phyloP scores from a whole-genome alignment of 495 filamentous ascomycete genomes.

The Neurospora tetraspora region DNA sequence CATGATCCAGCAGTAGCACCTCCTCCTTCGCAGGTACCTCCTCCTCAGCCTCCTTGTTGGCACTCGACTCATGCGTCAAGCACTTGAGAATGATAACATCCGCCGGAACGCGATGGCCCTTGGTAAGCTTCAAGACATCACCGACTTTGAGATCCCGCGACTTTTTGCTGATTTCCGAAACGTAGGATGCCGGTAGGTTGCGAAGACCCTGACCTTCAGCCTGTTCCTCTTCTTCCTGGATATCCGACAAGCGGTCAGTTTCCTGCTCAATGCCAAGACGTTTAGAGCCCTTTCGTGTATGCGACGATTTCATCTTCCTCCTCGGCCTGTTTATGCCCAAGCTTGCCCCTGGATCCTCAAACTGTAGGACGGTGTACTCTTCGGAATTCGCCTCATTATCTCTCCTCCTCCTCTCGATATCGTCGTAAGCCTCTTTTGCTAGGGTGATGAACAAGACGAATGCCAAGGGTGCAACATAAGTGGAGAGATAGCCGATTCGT shows the following conservation, averaged over 20 bases:
- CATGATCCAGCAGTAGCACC: slow-evolving; percentile 32
- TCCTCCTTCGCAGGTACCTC: slow-evolving; percentile 18
- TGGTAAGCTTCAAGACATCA: slow-evolving; percentile 82
- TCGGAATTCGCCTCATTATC: slow-evolving; percentile 95
- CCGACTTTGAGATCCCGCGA: slow-evolving; percentile 90
- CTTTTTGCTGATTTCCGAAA: slow-evolving; percentile 60
- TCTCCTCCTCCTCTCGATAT: slow-evolving; percentile 72
- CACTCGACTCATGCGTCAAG: slow-evolving; percentile 49
- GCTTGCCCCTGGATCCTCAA: slow-evolving; percentile 39
- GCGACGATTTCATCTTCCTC: slow-evolving; percentile 28
- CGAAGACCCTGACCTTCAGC: slow-evolving; percentile 30
- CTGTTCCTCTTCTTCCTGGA: slow-evolving; percentile 45
- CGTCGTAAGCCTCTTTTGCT: slow-evolving; percentile 93
- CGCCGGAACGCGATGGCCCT: slow-evolving; percentile 85
- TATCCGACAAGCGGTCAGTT: slow-evolving; percentile 37
- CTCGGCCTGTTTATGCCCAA: slow-evolving; percentile 16
- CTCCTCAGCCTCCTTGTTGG: slow-evolving; percentile 16
- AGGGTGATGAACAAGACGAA: slow-evolving; percentile 88
- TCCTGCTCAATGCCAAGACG: slow-evolving; percentile 20
- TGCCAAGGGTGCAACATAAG: slow-evolving; percentile 85
- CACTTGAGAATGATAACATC: slow-evolving; percentile 92
- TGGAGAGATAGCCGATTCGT: slow-evolving; percentile 87
- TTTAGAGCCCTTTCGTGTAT: slow-evolving; percentile 21
- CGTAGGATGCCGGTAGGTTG: slow-evolving; percentile 29
- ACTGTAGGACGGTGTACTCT: slow-evolving; percentile 67